Evolutionary conservation across 768 basidiomycete genomes (phyloP).

Genomic region (Tremella fuciformis): DNA sequence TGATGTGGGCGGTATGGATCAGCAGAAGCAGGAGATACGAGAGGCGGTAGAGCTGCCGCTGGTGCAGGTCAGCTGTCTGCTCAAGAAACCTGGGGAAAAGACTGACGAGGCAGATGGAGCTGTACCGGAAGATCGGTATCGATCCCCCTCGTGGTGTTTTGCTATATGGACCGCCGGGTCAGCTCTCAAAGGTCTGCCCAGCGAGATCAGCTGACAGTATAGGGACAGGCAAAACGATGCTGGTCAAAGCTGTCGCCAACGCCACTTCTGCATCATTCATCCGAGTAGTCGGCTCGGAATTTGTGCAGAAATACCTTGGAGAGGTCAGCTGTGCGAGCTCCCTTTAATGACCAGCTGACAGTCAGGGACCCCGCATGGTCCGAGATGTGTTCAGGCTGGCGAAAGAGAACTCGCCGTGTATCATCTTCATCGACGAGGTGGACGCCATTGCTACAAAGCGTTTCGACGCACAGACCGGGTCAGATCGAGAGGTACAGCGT

Average conservation of each 20-base stretch:
- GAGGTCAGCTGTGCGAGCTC: constrained; percentile 55
- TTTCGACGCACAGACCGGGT: constrained; percentile 98
- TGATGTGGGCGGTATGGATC: constrained; percentile 95
- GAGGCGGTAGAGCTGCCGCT: constrained; percentile 94
- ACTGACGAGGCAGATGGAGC: constrained; percentile 75
- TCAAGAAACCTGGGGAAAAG: neutral
- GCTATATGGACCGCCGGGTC: constrained; percentile 94
- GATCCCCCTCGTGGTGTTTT: constrained; percentile 97
- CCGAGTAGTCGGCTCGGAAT: constrained; percentile 95
- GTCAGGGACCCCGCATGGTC: constrained; percentile 90
- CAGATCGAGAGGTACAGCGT: constrained; percentile 97
- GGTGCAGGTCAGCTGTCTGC: constrained; percentile 40
- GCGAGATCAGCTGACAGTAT: constrained; percentile 10
- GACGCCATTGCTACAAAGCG: constrained; percentile 99
- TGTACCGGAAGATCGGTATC: constrained; percentile 99
- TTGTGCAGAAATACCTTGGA: constrained; percentile 98
- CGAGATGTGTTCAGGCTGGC: constrained; percentile 98
- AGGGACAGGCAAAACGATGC: constrained; percentile 99
- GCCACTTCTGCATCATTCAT: constrained; percentile 97
- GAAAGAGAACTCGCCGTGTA: constrained; percentile 91
- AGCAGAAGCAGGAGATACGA: constrained; percentile 97
- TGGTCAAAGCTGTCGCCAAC: constrained; percentile 98
- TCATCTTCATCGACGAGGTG: constrained; percentile 93
- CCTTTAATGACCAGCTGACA: neutral
- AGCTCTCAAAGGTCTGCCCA: constrained; percentile 21